These are phyloP conservation scores for Fusarium virguliforme DNA, from an alignment of 2,329 filamentous ascomycete genomes.

Conservation along the genomic window DNA sequence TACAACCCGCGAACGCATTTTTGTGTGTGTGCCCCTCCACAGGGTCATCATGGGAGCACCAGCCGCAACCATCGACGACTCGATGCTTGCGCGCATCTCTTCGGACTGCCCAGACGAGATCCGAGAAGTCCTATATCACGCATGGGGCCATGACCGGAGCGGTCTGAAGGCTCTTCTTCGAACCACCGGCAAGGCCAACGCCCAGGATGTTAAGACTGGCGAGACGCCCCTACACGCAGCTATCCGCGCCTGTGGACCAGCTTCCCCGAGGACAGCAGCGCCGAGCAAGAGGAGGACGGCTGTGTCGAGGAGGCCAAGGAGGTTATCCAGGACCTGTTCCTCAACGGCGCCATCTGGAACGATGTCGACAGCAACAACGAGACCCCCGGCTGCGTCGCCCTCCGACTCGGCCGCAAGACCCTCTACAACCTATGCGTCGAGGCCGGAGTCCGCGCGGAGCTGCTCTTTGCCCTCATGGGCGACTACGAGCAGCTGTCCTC, in stretches of 20 bases:
- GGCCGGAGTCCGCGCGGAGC: conserved; percentile 90
- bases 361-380: conserved; percentile 89
- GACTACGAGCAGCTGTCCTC: conserved; percentile 83
- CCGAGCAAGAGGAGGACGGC: conserved; percentile 59
- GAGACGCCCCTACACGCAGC: conserved; percentile 92
- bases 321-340: conserved; percentile 82
- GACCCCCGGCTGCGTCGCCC: conserved; percentile 91
- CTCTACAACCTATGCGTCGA: conserved; percentile 89
- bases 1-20: conserved; percentile 34
- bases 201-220: conserved; percentile 87
- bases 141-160: conserved; percentile 74
- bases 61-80: conserved; percentile 63
- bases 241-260: conserved; percentile 79
- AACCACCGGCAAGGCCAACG: conserved; percentile 76
- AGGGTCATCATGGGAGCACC: conserved; percentile 49
- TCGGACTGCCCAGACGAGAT: conserved; percentile 66
- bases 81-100: conserved; percentile 69
- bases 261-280: conserved; percentile 47
- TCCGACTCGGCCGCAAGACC: conserved; percentile 75
- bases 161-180: conserved; percentile 80
- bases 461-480: conserved; percentile 86
- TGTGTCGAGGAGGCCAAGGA: conserved; percentile 74
- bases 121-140: conserved; percentile 68
- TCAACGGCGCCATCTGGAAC: conserved; percentile 97
- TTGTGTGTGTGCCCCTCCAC: conserved; percentile 31